Evolutionary conservation across 176 grass and related monocot genomes (phyloP).

Genomic region (Rhynchospora pubera): DNA sequence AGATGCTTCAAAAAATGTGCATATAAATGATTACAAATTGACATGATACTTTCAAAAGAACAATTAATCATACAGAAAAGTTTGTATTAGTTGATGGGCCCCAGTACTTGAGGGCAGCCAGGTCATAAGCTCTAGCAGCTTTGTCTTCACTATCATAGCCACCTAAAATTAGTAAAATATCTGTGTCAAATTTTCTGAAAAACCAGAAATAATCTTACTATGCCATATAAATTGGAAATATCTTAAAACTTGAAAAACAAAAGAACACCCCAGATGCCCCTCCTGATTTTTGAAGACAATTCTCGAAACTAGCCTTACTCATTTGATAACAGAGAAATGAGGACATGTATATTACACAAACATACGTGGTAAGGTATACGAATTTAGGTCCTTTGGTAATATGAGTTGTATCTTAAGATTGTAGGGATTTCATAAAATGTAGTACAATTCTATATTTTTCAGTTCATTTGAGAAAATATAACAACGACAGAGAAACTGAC

Average conservation of each 20-base stretch:
- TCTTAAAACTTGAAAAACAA: neutral
- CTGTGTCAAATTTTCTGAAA: neutral
- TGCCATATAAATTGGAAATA: neutral
- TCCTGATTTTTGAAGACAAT: neutral
- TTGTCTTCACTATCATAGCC: constrained; percentile 97
- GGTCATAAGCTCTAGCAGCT: constrained; percentile 94
- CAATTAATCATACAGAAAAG: constrained; percentile 51
- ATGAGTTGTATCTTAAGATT: neutral
- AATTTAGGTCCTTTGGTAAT: neutral
- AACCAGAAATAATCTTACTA: neutral
- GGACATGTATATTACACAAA: neutral
- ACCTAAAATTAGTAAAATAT: constrained; percentile 37
- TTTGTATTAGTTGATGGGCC: constrained; percentile 71
- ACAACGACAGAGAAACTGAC: neutral
- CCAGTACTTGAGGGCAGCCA: constrained; percentile 94
- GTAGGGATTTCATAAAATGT: neutral
- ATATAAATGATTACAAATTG: neutral
- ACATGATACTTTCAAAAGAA: neutral
- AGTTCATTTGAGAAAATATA: neutral
- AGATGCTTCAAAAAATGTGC: neutral
- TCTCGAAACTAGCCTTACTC: neutral
- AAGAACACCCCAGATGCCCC: neutral
- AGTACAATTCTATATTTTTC: neutral
- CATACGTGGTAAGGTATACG: neutral
- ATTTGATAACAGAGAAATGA: neutral